These are phyloP conservation scores for Rhizophagus prolifer DNA, from an alignment of 192 early-diverging fungal genomes.

Conservation along the genomic window DNA sequence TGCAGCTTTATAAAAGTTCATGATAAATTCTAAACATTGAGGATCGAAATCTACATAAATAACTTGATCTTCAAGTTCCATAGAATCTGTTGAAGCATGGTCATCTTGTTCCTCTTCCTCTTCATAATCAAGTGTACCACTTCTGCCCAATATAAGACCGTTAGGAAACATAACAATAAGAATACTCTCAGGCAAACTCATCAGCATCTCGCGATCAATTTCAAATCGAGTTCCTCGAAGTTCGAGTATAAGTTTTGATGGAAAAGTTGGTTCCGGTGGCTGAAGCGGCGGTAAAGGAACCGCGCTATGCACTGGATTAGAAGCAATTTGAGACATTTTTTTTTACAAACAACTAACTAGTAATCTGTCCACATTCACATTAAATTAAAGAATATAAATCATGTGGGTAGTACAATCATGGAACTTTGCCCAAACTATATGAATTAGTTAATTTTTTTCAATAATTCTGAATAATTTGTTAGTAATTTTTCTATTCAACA, in stretches of 20 bases:
- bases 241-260: slow-evolving; percentile 54
- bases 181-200: slow-evolving; percentile 58
- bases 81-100: slow-evolving; percentile 39
- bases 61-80: slow-evolving; percentile 47
- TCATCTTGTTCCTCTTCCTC: slow-evolving; percentile 38
- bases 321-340: slow-evolving; percentile 29
- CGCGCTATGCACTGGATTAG: slow-evolving; percentile 8
- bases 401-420: too few species aligned
- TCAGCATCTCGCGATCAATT: slow-evolving; percentile 57
- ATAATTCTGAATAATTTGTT: too few species aligned
- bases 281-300: slow-evolving; percentile 21
- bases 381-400: too few species aligned
- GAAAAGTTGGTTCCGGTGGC: slow-evolving; percentile 35
- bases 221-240: slow-evolving; percentile 55
- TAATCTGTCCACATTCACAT: too few species aligned
- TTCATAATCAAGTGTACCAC: slow-evolving; percentile 35
- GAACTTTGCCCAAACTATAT: too few species aligned
- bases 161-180: slow-evolving; percentile 66
- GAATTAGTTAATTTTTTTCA: too few species aligned
- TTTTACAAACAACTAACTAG: neutral
- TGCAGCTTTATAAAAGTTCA: slow-evolving; percentile 48
- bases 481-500: too few species aligned
- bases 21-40: slow-evolving; percentile 51
- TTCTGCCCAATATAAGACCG: slow-evolving; percentile 48
- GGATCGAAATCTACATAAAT: slow-evolving; percentile 59